Base-by-base conservation (phyloP, 2,329 filamentous ascomycete genomes). In the Fusarium lyarnte region DNA sequence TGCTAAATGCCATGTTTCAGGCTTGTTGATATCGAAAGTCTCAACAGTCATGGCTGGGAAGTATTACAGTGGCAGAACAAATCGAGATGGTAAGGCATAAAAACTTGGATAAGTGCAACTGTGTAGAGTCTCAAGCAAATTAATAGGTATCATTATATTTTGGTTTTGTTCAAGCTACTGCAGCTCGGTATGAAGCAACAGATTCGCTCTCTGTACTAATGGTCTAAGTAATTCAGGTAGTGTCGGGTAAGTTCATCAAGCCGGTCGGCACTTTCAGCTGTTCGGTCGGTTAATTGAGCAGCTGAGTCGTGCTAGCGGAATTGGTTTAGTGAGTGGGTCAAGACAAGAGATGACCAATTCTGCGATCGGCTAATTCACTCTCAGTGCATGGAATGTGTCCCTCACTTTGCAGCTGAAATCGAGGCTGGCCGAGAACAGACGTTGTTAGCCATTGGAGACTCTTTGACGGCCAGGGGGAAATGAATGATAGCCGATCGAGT, bases 301-400 rank as follows among this genome's bases (percentile, higher is more conserved):
- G 13, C 5, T 3, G 2, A 1, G 14, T 11, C 2, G 1, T 16
- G 38, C n/a, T 16, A 39, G 6, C n/a, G 2, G 5, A 3, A 23
- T 33, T 6, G 8, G 46, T 16, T 33, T 23, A 19, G 29, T 25
- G 3, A 6, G 9, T n/a, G 27, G 43, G 0, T 5, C 13, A 29
- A n/a, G 45, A 35, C 13, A 29, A n/a, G 45, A 35, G 7, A 2
- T n/a, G 5, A 6, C 10, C 12, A 33, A 55, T 55, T 46, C 23
- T 4, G 39, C 53, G 53, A 57, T 57, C 53, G 53, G 53, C 29
- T 57, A 46, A 46, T 57, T 35, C 9, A 5, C 12, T 2, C 25
- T 25, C 25, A 25, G 25, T 25, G 25, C 25, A 25, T 25, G 25
- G 0, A 25, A 19, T 8, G 21, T 2, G 23, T 1, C 23, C 17